Evolutionary conservation across 805 yeast genomes (phyloP).

Genomic region (Starmera amethionina): DNA sequence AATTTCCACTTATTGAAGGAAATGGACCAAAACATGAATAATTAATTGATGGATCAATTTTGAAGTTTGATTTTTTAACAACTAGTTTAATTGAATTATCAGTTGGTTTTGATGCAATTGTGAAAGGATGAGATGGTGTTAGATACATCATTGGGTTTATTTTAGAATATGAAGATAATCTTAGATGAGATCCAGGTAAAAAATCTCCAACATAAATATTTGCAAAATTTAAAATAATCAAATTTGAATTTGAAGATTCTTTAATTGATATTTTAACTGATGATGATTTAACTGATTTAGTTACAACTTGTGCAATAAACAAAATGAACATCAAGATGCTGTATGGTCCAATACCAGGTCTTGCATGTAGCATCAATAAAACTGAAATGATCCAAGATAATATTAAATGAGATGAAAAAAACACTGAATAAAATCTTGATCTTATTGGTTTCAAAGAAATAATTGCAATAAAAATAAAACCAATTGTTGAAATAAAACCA

Average conservation of each 20-base stretch:
- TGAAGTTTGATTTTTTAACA: conserved; percentile 29
- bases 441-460: conserved; percentile 43
- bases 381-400: conserved; percentile 36
- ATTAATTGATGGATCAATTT: conserved; percentile 19
- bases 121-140: conserved; percentile 59
- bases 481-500: conserved; percentile 37
- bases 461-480: conserved; percentile 27
- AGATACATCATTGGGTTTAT: conserved; percentile 34
- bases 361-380: conserved; percentile 49
- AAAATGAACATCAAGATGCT: conserved; percentile 20
- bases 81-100: conserved; percentile 34
- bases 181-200: conserved; percentile 48
- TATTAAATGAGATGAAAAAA: conserved; percentile 48
- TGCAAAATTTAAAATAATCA: conserved; percentile 17
- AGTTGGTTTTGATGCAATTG: conserved; percentile 38
- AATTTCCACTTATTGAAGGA: conserved; percentile 33
- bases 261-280: conserved; percentile 9
- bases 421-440: conserved; percentile 35
- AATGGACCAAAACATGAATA: conserved; percentile 34
- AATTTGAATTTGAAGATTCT: conserved; percentile 10
- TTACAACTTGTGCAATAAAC: conserved; percentile 27
- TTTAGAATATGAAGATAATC: conserved; percentile 31
- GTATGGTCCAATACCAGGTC: conserved; percentile 49
- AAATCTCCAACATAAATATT: conserved; percentile 20
- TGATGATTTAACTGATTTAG: conserved; percentile 20